phyloP scores from a whole-genome alignment of 305 asterid genomes.

The Caryopteris hybrid region DNA sequence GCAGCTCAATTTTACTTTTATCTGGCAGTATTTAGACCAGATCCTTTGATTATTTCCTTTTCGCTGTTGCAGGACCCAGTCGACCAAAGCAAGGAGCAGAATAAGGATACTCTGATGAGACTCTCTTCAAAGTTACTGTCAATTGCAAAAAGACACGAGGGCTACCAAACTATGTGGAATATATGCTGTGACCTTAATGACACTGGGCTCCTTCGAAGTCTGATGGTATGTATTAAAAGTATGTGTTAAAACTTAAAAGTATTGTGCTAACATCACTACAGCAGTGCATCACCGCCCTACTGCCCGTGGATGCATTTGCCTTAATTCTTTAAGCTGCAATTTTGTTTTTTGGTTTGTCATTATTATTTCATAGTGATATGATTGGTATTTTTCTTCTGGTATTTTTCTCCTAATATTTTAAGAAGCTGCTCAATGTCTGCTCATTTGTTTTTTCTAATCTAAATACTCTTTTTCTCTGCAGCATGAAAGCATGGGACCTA shows the following conservation, averaged over 20 bases:
- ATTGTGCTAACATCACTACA: neutral
- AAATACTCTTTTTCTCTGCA: constrained; percentile 33
- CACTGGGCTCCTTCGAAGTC: constrained; percentile 70
- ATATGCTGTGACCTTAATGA: constrained; percentile 72
- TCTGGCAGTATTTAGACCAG: neutral
- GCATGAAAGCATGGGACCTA: constrained; percentile 90
- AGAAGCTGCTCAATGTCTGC: constrained; percentile 14
- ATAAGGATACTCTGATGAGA: constrained; percentile 43
- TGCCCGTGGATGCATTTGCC: constrained; percentile 1
- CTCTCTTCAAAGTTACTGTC: constrained; percentile 66
- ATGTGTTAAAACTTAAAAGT: no score
- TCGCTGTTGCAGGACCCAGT: constrained; percentile 50
- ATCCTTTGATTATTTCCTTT: constrained; percentile 14
- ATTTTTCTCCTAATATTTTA: neutral
- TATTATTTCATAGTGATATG: constrained; percentile 6
- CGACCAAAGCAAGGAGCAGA: constrained; percentile 42
- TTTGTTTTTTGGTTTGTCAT: constrained; percentile 4
- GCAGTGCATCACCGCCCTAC: neutral
- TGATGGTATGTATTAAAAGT: constrained; percentile 63
- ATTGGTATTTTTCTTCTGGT: neutral
- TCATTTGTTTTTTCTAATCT: neutral
- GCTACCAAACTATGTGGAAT: constrained; percentile 81
- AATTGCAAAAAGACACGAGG: constrained; percentile 85
- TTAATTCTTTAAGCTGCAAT: neutral
- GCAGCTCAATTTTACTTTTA: constrained; percentile 7